phyloP scores from a whole-genome alignment of 768 basidiomycete genomes.

The Calocybe indica region DNA sequence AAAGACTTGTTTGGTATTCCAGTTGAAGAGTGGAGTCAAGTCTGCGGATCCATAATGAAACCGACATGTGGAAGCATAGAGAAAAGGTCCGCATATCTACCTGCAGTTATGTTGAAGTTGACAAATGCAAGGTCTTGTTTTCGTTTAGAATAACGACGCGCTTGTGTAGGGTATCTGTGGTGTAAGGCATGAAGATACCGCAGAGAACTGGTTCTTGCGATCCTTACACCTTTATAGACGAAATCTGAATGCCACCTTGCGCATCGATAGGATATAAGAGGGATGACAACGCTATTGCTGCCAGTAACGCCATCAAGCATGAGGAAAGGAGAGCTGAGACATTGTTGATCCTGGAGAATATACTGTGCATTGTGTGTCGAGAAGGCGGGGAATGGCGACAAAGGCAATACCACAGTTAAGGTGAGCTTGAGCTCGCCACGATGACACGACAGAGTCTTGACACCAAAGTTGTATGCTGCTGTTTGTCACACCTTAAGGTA shows the following conservation, averaged over 20 bases:
- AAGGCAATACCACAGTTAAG: no score
- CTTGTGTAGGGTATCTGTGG: conserved; percentile 39
- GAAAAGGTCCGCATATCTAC: conserved; percentile 31
- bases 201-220: conserved; percentile 5
- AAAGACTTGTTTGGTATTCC: conserved; percentile 97
- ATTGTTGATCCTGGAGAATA: conserved; percentile 69
- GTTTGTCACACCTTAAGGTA: no score
- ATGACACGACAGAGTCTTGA: no score
- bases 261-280: conserved; percentile 57
- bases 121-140: conserved; percentile 77
- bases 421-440: no score
- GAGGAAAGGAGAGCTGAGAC: conserved; percentile 68
- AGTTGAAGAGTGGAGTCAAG: conserved; percentile 78
- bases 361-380: conserved; percentile 52
- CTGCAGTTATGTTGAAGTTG: conserved; percentile 76
- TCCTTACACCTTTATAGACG: conserved; percentile 73
- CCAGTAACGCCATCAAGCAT: conserved; percentile 67
- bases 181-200: neutral
- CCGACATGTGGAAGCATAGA: neutral
- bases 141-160: conserved; percentile 48
- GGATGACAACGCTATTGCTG: conserved; percentile 67
- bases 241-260: conserved; percentile 49
- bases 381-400: no score
- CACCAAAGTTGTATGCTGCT: no score
- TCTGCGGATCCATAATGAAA: conserved; percentile 36